Evolutionary conservation across 2,329 filamentous ascomycete species (phyloP).

Genomic region (Kalaharituber pfeilii): DNA sequence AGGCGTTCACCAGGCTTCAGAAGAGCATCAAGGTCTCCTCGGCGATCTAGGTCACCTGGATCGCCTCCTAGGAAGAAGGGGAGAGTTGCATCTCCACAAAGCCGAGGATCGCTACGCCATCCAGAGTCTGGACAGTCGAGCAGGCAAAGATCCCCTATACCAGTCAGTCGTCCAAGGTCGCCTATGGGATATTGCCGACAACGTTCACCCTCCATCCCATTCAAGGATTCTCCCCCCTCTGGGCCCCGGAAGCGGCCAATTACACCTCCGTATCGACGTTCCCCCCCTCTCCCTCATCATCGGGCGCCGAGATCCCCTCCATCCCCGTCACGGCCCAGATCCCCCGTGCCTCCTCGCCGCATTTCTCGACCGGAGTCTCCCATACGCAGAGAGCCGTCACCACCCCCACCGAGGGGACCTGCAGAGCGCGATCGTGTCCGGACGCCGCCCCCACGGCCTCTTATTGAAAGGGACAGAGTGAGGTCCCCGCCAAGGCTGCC

Average conservation of each 20-base stretch:
- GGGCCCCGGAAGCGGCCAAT: neutral
- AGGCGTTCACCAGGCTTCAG: neutral
- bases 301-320: neutral
- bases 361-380: neutral
- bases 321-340: neutral
- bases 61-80: constrained; percentile 1
- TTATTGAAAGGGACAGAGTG: neutral
- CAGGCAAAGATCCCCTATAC: neutral
- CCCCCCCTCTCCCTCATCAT: neutral
- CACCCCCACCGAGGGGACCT: neutral
- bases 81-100: neutral
- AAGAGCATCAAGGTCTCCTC: neutral
- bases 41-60: neutral
- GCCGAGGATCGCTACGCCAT: neutral
- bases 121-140: neutral
- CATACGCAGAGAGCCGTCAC: neutral
- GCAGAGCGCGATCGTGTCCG: neutral
- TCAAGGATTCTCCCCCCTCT: neutral
- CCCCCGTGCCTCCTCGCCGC: neutral
- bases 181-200: neutral
- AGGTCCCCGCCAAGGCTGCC: neutral
- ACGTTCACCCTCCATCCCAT: neutral
- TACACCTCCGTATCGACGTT: neutral
- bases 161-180: neutral
- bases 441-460: neutral